These are phyloP conservation scores for Macrocystidia cucumis DNA, from an alignment of 1,284 basidiomycete species.

Conservation along the genomic window DNA sequence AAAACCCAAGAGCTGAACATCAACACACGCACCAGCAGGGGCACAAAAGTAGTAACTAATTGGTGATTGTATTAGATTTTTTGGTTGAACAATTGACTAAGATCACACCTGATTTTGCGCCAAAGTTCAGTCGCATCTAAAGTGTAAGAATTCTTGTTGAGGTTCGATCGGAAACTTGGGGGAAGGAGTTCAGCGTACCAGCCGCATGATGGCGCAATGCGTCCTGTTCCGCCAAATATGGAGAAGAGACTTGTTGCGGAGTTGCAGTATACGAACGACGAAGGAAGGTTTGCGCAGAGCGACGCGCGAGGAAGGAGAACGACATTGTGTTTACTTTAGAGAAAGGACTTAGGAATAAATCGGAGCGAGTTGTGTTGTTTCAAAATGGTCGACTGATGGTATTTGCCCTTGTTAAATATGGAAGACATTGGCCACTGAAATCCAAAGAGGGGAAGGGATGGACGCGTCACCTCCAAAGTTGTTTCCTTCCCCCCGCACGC, in stretches of 20 bases:
- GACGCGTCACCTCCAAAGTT: conserved; percentile 33
- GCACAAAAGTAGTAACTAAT: conserved; percentile 69
- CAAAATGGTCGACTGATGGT: conserved; percentile 17
- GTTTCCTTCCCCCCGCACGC: conserved; percentile 14
- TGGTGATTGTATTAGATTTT: not conserved
- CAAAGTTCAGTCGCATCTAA: conserved; percentile 72
- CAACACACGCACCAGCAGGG: conserved; percentile 52
- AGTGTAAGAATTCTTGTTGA: conserved; percentile 8
- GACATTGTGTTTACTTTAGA: conserved; percentile 47
- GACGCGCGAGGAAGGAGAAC: conserved; percentile 44
- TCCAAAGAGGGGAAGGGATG: conserved; percentile 12
- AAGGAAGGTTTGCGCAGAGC: conserved; percentile 33
- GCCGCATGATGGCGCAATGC: conserved; percentile 63
- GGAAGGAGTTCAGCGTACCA: conserved; percentile 31
- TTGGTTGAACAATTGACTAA: conserved; percentile 1
- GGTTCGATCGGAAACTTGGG: conserved; percentile 6
- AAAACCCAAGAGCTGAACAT: conserved; percentile 2
- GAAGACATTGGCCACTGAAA: conserved; percentile 16
- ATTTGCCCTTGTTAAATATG: conserved; percentile 21
- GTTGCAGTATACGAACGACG: conserved; percentile 24
- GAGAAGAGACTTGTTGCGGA: conserved; percentile 21
- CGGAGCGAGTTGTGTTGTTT: conserved; percentile 19
- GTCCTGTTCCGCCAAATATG: conserved; percentile 47
- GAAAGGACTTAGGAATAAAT: conserved; percentile 13
- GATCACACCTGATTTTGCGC: conserved; percentile 76